Base-by-base conservation (phyloP, 176 grass and related monocot genomes). In the Chrysopogon serrulatus region DNA sequence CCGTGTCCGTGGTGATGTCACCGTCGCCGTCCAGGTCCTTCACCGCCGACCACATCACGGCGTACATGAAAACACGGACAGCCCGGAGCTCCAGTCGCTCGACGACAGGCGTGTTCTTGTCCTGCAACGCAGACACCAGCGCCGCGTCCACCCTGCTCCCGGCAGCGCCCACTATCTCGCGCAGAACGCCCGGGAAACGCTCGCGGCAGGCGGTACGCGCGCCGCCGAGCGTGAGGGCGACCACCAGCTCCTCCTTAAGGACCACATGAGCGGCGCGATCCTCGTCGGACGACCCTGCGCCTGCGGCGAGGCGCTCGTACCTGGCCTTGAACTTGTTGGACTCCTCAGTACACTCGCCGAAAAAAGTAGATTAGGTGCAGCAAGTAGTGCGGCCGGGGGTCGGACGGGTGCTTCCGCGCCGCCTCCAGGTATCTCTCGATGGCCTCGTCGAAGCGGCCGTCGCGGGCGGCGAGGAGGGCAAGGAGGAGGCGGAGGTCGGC, bases 381-480 rank as follows among this genome's bases (percentile, higher is more conserved):
- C 23, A 81, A 24, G n/a, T n/a, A 37, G 65, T 30, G 21, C 32
- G 79, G 79, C 24, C 79, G 33, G 12, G 65, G 79, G 35, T 70
- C 79, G 1, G 13, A 51, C 2, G 65, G 65, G 45, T 81, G 15
- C 15, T 27, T 65, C 65, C 34, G 47, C 15, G 34, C 79, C 6
- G 9, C 33, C 47, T 19, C 65, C n/a, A 5, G 9, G 65, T 81
- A 81, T 45, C 14, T 10, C 8, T 41, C 0, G 9, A 81, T 0
- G 33, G 79, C 44, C 8, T 56, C 79, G 47, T 81, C 15, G 65
- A 70, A 69, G 33, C 33, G 34, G 47, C 65, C 65, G 32, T 81
- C 47, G 35, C 45, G 79, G 23, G 65, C 79, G 65, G 79, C 79
- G 47, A 81, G 48, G 9, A 81, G 23, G 33, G 47, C 79, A 48